Percentiles rank a stretch among this genome's conserved stretches.
Evolutionary conservation across 495 filamentous ascomycete genomes (phyloP).

Genomic region (Tuber microsphaerosporum): DNA sequence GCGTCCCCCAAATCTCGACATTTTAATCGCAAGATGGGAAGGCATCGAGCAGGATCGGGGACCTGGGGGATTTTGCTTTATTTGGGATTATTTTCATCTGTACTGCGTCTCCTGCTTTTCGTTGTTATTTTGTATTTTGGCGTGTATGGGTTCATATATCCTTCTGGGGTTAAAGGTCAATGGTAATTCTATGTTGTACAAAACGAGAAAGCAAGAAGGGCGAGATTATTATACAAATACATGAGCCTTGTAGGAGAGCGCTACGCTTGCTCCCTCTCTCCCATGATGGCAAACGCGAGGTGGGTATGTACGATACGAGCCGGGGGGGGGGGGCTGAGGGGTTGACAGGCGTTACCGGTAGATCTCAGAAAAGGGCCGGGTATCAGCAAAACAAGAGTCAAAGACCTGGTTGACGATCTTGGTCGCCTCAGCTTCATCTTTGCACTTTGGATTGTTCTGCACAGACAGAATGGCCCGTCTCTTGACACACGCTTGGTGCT

Average conservation of each 20-base stretch:
- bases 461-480: constrained; percentile 71
- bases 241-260: neutral
- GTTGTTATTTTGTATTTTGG: constrained; percentile 25
- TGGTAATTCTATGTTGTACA: neutral
- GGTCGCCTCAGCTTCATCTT: constrained; percentile 77
- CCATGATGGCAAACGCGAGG: neutral
- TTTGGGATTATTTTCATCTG: constrained; percentile 17
- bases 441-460: constrained; percentile 63
- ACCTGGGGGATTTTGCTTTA: constrained; percentile 4
- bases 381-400: constrained; percentile 93
- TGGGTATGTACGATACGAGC: neutral
- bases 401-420: constrained; percentile 93
- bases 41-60: constrained; percentile 15
- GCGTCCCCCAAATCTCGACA: constrained; percentile 25
- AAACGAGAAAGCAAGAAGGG: neutral
- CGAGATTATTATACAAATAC: neutral
- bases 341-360: constrained; percentile 56
- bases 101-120: constrained; percentile 23
- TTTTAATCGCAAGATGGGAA: constrained; percentile 23
- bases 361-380: constrained; percentile 90
- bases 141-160: constrained; percentile 19
- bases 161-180: constrained; percentile 2
- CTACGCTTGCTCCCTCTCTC: neutral
- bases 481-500: constrained; percentile 87
- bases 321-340: neutral